Evolutionary conservation across 805 yeast genomes (phyloP).

Genomic region (Schwanniomyces occidentalis): DNA sequence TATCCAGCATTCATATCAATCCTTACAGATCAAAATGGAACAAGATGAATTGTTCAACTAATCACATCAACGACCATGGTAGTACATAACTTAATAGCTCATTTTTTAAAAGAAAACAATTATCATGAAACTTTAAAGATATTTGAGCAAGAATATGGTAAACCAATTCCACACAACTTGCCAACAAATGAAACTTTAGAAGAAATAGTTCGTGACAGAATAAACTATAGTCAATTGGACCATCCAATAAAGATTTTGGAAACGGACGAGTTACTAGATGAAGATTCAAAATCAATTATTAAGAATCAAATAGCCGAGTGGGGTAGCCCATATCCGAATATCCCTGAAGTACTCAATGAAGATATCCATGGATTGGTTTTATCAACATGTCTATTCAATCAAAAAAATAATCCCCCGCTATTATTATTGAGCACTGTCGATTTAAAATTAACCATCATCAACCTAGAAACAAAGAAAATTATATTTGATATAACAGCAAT

Average conservation of each 20-base stretch:
- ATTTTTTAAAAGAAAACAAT: constrained; percentile 54
- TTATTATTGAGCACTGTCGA: constrained; percentile 20
- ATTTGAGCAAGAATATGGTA: constrained; percentile 49
- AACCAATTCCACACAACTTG: constrained; percentile 21
- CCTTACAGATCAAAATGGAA: too few relatives aligned
- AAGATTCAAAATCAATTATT: constrained; percentile 12
- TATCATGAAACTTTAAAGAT: constrained; percentile 45
- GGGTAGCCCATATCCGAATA: constrained; percentile 32
- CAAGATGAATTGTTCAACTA: too few relatives aligned
- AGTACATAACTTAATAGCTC: constrained; percentile 49
- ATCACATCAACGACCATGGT: too few relatives aligned
- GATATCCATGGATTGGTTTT: constrained; percentile 26
- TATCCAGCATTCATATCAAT: too few relatives aligned
- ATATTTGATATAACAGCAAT: constrained; percentile 18
- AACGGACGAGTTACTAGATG: constrained; percentile 8
- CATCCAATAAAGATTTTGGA: constrained; percentile 6
- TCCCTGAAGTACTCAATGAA: constrained; percentile 7
- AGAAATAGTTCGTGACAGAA: constrained; percentile 40
- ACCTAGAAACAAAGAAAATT: constrained; percentile 15
- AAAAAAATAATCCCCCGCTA: constrained; percentile 4
- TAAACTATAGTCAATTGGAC: constrained; percentile 23
- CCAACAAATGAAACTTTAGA: constrained; percentile 35
- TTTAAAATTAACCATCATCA: constrained; percentile 16
- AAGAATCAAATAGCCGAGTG: constrained; percentile 21
- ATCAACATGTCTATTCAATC: constrained; percentile 14